A percentile compares a stretch with the other conserved stretches of the same genome.
These are phyloP conservation scores for Cicer chorassanicum DNA, from an alignment of 306 rosid genomes.

Conservation along the genomic window DNA sequence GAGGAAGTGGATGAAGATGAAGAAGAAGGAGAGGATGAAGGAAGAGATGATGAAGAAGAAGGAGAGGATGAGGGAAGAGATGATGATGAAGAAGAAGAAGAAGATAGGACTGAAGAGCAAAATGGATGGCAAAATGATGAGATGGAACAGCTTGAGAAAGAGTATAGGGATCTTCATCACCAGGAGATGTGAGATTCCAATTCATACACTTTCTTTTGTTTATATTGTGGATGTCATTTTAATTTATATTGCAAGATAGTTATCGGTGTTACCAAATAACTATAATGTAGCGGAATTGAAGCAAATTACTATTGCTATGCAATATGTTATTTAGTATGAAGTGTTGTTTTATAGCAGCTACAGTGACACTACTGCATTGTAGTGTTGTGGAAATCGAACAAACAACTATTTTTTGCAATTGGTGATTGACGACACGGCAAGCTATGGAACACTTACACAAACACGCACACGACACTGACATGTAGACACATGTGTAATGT, in stretches of 20 bases:
- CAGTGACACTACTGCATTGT: no score
- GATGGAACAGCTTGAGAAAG: constrained; percentile 82
- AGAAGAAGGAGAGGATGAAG: constrained; percentile 43
- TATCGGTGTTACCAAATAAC: no score
- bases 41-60: constrained; percentile 44
- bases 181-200: constrained; percentile 75
- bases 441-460: neutral
- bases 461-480: neutral
- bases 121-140: constrained; percentile 56
- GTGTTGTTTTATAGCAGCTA: no score
- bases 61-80: no score
- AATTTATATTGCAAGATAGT: neutral
- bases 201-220: neutral
- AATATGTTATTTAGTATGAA: no score
- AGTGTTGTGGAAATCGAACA: no score
- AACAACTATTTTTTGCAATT: no score
- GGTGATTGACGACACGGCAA: no score
- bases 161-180: constrained; percentile 65
- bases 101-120: constrained; percentile 42
- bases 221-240: constrained; percentile 11
- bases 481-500: neutral
- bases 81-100: constrained; percentile 54
- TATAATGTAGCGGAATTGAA: no score
- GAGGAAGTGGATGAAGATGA: constrained; percentile 23
- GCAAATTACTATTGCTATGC: no score